Base-by-base conservation (phyloP, 208 protist genomes). In the Lotmaria passim region DNA sequence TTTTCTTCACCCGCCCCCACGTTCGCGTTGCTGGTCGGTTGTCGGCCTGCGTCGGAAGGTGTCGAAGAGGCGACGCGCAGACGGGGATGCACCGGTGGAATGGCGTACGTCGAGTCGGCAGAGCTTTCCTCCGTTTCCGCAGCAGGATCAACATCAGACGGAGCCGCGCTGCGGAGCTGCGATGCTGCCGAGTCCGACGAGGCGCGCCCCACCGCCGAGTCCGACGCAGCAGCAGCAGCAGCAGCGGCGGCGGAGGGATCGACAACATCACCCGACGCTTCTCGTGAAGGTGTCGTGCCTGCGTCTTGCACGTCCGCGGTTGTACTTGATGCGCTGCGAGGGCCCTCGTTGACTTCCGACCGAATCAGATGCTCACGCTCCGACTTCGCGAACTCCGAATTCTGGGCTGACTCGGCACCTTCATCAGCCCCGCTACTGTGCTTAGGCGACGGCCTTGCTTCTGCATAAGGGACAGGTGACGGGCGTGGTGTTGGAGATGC, bases 61-160 rank as follows among this genome's bases (percentile, higher is more conserved):
- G 5, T 30, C 12, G 30, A 3, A 56, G 50, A 7, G 15, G 31
- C 19, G 28, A 1, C 15, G 5, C 3, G 17, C 55, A 60, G 4
- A 23, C n/a, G 8, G 10, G 55, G 55, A 17, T 60, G 55, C 55
- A 47, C 30, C 23, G 55, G 36, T 28, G 55, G 36, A 8, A 39
- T 7, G 26, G 7, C 3, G 23, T 4, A 52, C 30, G 47, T 2
- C 17, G 5, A 24, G 10, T 52, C 47, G 17, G 23, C 4, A 6
- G 23, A 52, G 10, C 47, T 30, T 7, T 24, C 47, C 6, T 52
- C 47, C 3, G 31, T 14, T 28, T 38, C 52, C 48, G 28, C 5
- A 46, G 5, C 11, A 46, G 10, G 15, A 3, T 19, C 15, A 17
- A 6, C n/a, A 17, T 4, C 41, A 46, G 48, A 55, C 2, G 48